These are phyloP conservation scores for Leccinum longicurvipes DNA, from an alignment of 768 basidiomycete species.

Conservation along the genomic window DNA sequence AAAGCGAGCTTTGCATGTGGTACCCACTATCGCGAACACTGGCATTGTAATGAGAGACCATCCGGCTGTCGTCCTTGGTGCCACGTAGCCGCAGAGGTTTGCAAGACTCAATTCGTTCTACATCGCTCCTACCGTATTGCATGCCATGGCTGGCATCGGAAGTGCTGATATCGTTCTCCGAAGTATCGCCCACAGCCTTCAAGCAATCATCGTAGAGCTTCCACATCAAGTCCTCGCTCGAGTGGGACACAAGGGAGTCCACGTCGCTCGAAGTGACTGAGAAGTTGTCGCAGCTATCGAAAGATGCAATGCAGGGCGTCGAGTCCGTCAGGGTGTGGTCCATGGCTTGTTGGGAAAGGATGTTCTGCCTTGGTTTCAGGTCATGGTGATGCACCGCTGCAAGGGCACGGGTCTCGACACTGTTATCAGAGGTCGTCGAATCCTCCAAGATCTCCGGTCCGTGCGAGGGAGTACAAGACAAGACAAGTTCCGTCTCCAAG, in stretches of 20 bases:
- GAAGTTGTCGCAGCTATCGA: background rate
- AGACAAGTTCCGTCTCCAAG: background rate
- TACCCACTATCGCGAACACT: background rate
- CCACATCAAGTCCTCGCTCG: slow-evolving; percentile 9
- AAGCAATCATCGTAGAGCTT: slow-evolving; percentile 1
- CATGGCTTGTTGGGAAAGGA: too few relatives aligned
- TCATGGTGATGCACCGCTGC: too few relatives aligned
- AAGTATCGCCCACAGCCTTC: background rate
- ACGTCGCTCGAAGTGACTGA: background rate
- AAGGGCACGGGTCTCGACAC: background rate
- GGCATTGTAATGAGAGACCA: background rate
- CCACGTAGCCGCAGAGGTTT: background rate
- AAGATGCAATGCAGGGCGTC: background rate
- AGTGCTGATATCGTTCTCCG: background rate
- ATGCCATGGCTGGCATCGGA: background rate
- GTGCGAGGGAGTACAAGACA: background rate
- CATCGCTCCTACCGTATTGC: background rate
- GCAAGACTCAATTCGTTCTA: background rate
- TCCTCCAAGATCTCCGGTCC: background rate
- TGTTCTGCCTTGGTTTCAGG: too few relatives aligned
- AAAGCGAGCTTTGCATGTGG: background rate
- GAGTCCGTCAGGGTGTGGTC: background rate
- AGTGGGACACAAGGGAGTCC: background rate
- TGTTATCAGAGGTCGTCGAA: background rate
- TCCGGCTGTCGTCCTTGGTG: background rate